Base-by-base conservation (phyloP, 371 early-diverging fungal species). In the Entomophthora muscae region DNA sequence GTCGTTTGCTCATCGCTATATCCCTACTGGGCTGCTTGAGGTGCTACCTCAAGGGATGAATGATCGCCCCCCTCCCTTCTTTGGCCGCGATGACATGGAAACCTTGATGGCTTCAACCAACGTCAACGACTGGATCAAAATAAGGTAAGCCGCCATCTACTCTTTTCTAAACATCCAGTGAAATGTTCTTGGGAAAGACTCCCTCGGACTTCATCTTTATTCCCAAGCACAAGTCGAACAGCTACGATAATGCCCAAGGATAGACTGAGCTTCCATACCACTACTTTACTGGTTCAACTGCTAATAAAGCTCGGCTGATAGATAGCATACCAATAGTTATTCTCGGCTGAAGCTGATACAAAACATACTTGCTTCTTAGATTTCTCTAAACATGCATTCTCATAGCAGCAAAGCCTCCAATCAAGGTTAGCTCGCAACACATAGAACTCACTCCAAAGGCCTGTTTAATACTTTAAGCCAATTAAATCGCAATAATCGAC, bases 11-110 rank as follows among this genome's bases (percentile, higher is more conserved):
- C 75, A 80, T 62, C 71, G 83, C 65, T 91, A 90, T 70, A 78
- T 91, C 17, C 97, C 97, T 31, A 89, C 84, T n/a, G 95, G 93
- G n/a, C 57, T 96, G 3, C 71, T 96, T 27, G 95, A 95, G 67
- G 85, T 83, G 1, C 74, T 90, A 57, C 96, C 96, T 55, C 93
- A 92, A 67, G 74, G 76, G 63, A 88, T 98, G 69, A 95, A 95
- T 68, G 87, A 93, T 31, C 80, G 96, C 28, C 91, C 95, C 52
- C 91, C 91, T 22, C 77, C 82, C 7, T 96, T 83, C 65, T 66
- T 72, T 22, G 98, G 98, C 2, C 75, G 98, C 52, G 82, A 91
- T 67, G 95, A 95, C 13, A 69, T 94, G 22, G 98, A 98, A 73
- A 95, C 95, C 0, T 71, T 96, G 63, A 83, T 98, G 93, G 94